Evolutionary conservation across 108 stramenopile genomes (phyloP), one percentile per base, ranked within the genome.

Genomic region (Epipyxis sp.): DNA sequence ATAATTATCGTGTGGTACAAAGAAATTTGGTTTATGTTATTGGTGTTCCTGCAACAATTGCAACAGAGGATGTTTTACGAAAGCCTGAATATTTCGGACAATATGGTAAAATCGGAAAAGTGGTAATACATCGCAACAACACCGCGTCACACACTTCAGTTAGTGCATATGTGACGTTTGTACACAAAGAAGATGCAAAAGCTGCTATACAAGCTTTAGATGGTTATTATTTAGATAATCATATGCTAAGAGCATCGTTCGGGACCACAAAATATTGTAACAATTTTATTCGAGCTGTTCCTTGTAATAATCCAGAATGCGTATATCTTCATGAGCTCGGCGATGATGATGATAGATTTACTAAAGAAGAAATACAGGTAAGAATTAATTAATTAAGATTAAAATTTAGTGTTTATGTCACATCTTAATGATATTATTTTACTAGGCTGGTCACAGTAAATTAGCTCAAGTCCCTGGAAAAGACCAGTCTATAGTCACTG

Each of bases 251-350:
- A 50, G 92, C 93, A 32, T 93, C 92, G n/a, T 98, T 94, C 76
- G 98, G 98, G 39, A 99, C 98, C 32, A 95, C 92, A 32, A 99
- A 99, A 89, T 99, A 97, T 78, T 99, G 98, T 83, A 93, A 94
- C 32, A 92, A 93, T 40, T 97, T 96, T 83, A 94, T 99, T 78
- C 94, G 95, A 72, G 91, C 90, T 79, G 90, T 93, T 30, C 89
- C 94, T 27, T 99, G 98, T 85, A 94, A 93, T 79, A 99, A 99
- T 77, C 96, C 95, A 34, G 98, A 99, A 58, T 99, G 98, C 80
- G 92, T 96, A 44, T 99, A 96, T 78, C 79, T 99, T 32, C 98
- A 99, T 79, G 85, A 91, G 65, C 90, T 97, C 89, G 98, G 95
- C 6, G 94, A 94, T 59, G 91, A 87, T n/a, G 95, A 95, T n/a